A percentile compares a stretch with the other conserved stretches of the same genome.
phyloP scores from a whole-genome alignment of 2,329 filamentous ascomycete species.

The Alternaria arborescens region DNA sequence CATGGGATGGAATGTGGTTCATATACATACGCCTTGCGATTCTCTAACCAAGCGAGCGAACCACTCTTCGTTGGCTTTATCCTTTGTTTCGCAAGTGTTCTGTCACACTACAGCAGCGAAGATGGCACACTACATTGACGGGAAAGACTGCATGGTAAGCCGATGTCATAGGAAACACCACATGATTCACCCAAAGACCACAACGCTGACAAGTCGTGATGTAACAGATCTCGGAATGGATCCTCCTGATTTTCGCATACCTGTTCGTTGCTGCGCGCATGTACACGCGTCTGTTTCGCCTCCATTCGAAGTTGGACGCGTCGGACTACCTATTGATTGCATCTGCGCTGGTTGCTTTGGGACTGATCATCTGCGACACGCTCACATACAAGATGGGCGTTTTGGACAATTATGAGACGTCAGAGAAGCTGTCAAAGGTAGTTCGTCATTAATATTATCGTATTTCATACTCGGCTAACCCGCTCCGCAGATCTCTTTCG shows the following conservation, averaged over 20 bases:
- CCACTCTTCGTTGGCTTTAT: conserved; percentile 5
- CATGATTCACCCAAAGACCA: not conserved
- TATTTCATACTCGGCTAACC: not conserved
- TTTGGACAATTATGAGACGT: conserved; percentile 28
- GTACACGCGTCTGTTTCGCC: conserved; percentile 24
- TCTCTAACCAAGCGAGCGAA: conserved; percentile 10
- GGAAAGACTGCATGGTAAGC: conserved; percentile 29
- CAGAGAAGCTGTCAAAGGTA: conserved; percentile 31
- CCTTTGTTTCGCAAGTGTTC: conserved; percentile 1
- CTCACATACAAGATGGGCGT: conserved; percentile 21
- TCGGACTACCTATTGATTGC: conserved; percentile 28
- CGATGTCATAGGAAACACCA: not conserved
- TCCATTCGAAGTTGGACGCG: conserved; percentile 25
- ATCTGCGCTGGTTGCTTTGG: conserved; percentile 19
- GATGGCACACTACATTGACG: conserved; percentile 28
- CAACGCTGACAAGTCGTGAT: not conserved
- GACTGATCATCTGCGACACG: conserved; percentile 29
- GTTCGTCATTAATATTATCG: not conserved
- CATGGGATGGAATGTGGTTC: not conserved
- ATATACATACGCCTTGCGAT: conserved; percentile 14
- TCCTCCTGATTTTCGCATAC: conserved; percentile 28
- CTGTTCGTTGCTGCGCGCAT: conserved; percentile 28
- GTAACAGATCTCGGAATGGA: conserved; percentile 32
- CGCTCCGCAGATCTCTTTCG: conserved; percentile 27
- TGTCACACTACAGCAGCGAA: conserved; percentile 9